A percentile compares a stretch with the other conserved stretches of the same genome.
Conservation (phyloP, 441 rosid species). For the Omphalea diandra region DNA sequence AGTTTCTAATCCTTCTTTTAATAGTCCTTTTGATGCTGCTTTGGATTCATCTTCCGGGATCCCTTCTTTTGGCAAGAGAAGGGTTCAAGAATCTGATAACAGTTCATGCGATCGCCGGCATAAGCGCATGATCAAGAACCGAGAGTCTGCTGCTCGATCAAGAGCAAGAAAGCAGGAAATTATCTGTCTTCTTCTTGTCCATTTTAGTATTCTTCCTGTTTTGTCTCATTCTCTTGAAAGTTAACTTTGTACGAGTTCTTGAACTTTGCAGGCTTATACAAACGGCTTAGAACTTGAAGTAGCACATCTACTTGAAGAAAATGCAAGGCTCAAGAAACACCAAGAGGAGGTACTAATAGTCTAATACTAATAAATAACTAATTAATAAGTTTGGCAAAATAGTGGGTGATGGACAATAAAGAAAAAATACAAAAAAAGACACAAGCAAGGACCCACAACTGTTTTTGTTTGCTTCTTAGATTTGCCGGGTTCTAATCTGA, state of each 20-base stretch:
- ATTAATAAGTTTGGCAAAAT: background rate
- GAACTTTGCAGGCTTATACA: slow-evolving; percentile 45
- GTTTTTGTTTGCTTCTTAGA: background rate
- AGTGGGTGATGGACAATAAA: background rate
- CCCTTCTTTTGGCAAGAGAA: slow-evolving; percentile 24
- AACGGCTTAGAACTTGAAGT: slow-evolving; percentile 37
- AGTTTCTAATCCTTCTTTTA: slow-evolving; percentile 13
- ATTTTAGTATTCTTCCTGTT: background rate
- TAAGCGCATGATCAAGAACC: slow-evolving; percentile 53
- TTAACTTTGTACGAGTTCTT: background rate
- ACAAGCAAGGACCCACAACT: background rate
- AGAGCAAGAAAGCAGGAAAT: slow-evolving; percentile 54
- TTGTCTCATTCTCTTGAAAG: background rate
- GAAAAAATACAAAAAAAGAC: too few species aligned
- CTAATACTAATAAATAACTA: too few species aligned
- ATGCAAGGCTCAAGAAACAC: slow-evolving; percentile 45
- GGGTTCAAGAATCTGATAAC: slow-evolving; percentile 30
- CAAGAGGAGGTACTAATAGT: slow-evolving; percentile 40
- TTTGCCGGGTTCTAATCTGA: background rate
- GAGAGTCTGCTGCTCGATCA: slow-evolving; percentile 62
- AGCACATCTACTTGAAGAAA: slow-evolving; percentile 35
- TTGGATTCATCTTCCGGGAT: slow-evolving; percentile 23
- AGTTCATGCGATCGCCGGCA: slow-evolving; percentile 35
- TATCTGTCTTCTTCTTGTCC: background rate
- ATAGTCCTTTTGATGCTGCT: slow-evolving; percentile 20